Percentiles rank a stretch among this genome's conserved stretches.
Evolutionary conservation across 208 protist genomes (phyloP).

Genomic region (Acanthamoeba royreba): DNA sequence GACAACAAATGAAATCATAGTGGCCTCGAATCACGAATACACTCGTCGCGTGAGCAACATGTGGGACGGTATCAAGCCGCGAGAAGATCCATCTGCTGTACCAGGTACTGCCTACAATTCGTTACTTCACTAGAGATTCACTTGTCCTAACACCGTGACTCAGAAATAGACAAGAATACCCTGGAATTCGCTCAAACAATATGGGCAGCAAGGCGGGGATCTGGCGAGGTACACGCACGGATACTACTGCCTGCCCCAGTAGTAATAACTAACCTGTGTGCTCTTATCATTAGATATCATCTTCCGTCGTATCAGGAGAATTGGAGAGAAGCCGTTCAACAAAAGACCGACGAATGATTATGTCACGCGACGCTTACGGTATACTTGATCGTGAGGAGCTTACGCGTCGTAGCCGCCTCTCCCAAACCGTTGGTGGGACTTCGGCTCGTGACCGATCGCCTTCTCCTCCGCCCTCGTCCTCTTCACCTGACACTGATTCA

Average conservation of each 20-base stretch:
- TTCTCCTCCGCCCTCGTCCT: neutral
- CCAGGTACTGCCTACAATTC: neutral
- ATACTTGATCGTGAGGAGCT: neutral
- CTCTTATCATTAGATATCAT: too few relatives aligned
- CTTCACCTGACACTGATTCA: neutral
- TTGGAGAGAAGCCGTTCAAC: too few relatives aligned
- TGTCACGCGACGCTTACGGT: neutral
- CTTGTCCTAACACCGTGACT: too few relatives aligned
- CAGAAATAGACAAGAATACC: neutral
- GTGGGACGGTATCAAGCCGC: neutral
- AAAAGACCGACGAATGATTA: neutral
- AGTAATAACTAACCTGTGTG: too few relatives aligned
- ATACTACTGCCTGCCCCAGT: too few relatives aligned
- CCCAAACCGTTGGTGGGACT: neutral
- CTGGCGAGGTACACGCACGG: too few relatives aligned
- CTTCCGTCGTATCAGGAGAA: too few relatives aligned
- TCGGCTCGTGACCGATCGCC: neutral
- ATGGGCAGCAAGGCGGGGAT: too few relatives aligned
- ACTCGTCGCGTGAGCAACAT: neutral
- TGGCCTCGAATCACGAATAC: constrained; percentile 26
- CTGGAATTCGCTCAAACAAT: constrained; percentile 5
- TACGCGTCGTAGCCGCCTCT: neutral
- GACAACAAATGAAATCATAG: neutral
- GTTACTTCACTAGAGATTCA: too few relatives aligned
- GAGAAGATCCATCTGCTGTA: neutral